A percentile compares a stretch with the other conserved stretches of the same genome.
These are phyloP conservation scores for Fusarium succisae DNA, from an alignment of 2,329 filamentous ascomycete species.

Conservation along the genomic window DNA sequence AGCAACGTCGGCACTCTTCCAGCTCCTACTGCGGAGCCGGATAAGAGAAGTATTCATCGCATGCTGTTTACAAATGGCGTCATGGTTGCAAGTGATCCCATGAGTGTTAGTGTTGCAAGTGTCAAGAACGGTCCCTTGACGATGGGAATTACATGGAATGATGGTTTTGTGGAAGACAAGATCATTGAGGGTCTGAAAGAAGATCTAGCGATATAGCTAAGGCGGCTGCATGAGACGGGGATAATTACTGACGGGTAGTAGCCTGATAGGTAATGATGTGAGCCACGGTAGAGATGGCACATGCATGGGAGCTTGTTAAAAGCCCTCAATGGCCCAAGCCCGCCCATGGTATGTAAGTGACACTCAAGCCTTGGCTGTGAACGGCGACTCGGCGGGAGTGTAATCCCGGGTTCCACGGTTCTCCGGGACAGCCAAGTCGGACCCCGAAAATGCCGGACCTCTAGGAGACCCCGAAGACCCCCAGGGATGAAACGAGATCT, in stretches of 20 bases:
- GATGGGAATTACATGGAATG: constrained; percentile 60
- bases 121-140: constrained; percentile 53
- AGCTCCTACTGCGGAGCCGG: not conserved
- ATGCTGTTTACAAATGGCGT: constrained; percentile 61
- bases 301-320: not conserved
- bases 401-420: not conserved
- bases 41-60: constrained; percentile 52
- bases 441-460: not conserved
- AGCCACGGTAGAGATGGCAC: not conserved
- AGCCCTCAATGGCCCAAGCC: not conserved
- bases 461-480: not conserved
- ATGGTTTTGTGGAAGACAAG: constrained; percentile 52
- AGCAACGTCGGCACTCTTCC: constrained; percentile 59
- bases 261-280: not conserved
- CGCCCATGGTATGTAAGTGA: not conserved
- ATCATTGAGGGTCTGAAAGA: constrained; percentile 50
- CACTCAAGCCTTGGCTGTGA: not conserved
- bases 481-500: not conserved
- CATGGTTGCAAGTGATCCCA: constrained; percentile 53
- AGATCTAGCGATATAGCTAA: constrained; percentile 46
- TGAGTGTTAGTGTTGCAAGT: constrained; percentile 59
- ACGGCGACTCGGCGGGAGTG: not conserved
- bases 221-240: constrained; percentile 39
- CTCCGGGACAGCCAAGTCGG: not conserved
- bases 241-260: constrained; percentile 7